Evolutionary conservation across 345 rosid species (phyloP), one percentile per base, ranked within the genome.

Genomic region (Brassica incana): DNA sequence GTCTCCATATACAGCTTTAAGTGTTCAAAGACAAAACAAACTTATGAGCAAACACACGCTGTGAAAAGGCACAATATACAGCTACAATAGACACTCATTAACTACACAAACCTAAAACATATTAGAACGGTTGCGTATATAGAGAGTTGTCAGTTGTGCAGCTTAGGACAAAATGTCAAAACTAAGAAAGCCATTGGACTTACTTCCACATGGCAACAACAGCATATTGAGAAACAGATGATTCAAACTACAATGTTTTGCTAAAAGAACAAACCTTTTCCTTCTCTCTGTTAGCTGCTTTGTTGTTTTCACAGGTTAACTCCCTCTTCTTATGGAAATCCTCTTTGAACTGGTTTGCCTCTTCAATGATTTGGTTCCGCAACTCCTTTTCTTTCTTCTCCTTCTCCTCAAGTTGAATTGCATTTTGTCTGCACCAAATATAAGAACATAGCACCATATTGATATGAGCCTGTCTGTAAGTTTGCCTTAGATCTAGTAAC

Each of bases 371-470:
- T 72, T 84, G 87, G 63, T 67, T 86, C 84, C 85, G 25, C 79
- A 80, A 8, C 80, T 86, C 95, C 61, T 85, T 93, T 75, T 90
- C 97, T 69, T 25, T 87, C 89, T 85, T 89, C 88, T 91, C 98
- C 82, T 91, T 91, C 85, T 90, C 93, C 83, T 88, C 98, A 84
- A 90, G 77, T 14, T 67, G 85, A 56, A 87, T 74, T 0, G 88
- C 95, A 76, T 93, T 93, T 73, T 87, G 82, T 76, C 98, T 93
- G 67, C 14, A 61, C 68, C 69, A 27, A 60, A 77, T 36, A 84
- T 12, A 65, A 32, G 59, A 66, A 69, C 73, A 60, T 29, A 36
- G 43, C 43, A 36, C 9, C 43, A 36, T 8, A 36, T 36, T 36
- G 43, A 36, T 33, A 33, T 5, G 36, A 33, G 36, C 36, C 36